These are phyloP conservation scores for Lomentospora prolificans DNA, from an alignment of 2,329 filamentous ascomycete genomes.

Conservation along the genomic window DNA sequence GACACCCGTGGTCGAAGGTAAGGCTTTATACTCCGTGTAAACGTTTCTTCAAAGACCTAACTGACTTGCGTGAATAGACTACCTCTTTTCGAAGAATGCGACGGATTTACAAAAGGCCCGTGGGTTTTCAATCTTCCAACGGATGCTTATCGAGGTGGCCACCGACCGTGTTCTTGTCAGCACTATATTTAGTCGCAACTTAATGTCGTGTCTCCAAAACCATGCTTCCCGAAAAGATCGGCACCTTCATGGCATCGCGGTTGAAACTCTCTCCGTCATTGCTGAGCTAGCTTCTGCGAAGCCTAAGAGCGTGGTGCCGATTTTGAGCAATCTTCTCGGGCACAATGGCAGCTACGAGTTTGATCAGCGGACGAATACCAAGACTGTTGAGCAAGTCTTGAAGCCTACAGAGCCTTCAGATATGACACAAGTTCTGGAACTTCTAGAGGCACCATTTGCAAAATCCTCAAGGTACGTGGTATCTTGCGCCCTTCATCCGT, in stretches of 20 bases:
- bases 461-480: constrained; percentile 2
- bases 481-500: no score
- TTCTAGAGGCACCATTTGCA: constrained; percentile 24
- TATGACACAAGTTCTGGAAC: constrained; percentile 39
- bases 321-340: constrained; percentile 58
- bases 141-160: constrained; percentile 50
- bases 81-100: constrained; percentile 70
- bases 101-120: constrained; percentile 86
- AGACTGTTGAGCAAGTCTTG: constrained; percentile 68
- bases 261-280: constrained; percentile 61
- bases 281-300: constrained; percentile 53
- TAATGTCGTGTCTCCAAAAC: constrained; percentile 73
- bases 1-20: constrained; percentile 77
- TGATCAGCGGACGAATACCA: constrained; percentile 75
- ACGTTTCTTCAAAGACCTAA: not conserved
- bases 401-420: constrained; percentile 47
- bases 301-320: constrained; percentile 45
- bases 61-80: constrained; percentile 40
- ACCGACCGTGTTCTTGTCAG: constrained; percentile 35
- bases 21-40: constrained; percentile 22
- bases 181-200: constrained; percentile 68
- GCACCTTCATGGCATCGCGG: constrained; percentile 69
- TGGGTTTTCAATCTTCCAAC: constrained; percentile 79
- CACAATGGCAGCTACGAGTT: constrained; percentile 67
- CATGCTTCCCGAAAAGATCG: constrained; percentile 68